Evolutionary conservation across 2,329 filamentous ascomycete genomes (phyloP).

Genomic region (Hortaea werneckii): DNA sequence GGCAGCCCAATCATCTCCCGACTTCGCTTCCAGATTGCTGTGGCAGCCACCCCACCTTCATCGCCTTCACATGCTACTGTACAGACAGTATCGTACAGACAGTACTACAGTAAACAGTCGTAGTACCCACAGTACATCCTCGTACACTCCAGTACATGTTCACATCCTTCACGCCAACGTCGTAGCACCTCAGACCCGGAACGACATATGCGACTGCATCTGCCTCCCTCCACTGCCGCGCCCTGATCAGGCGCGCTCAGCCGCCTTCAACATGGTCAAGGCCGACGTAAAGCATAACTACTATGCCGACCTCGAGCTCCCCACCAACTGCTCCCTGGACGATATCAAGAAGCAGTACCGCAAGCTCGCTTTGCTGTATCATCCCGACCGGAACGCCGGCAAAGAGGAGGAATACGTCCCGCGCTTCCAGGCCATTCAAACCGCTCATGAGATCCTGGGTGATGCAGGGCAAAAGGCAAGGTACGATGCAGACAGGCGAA

Average conservation of each 20-base stretch:
- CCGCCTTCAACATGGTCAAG: conserved; percentile 24
- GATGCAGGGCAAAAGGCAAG: conserved; percentile 48
- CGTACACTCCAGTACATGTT: too few species aligned
- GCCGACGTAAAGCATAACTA: conserved; percentile 35
- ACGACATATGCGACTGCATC: neutral
- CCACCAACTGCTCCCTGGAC: conserved; percentile 54
- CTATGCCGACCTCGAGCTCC: conserved; percentile 67
- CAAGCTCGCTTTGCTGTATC: conserved; percentile 74
- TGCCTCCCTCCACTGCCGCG: conserved; percentile 3
- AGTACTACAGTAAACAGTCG: too few species aligned
- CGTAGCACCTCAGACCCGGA: neutral
- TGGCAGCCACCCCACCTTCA: neutral
- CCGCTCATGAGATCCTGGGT: conserved; percentile 67
- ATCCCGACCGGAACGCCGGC: conserved; percentile 82
- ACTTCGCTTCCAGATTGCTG: too few species aligned
- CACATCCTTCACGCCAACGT: neutral
- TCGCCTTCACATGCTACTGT: conserved; percentile 4
- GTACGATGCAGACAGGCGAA: conserved; percentile 53
- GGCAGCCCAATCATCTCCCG: too few species aligned
- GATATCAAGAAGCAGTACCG: conserved; percentile 82
- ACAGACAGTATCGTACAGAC: too few species aligned
- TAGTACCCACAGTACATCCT: too few species aligned
- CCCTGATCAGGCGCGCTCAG: conserved; percentile 5
- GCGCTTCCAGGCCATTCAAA: conserved; percentile 78
- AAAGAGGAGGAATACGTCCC: conserved; percentile 68